Percentiles rank a stretch among this genome's conserved stretches.
Conservation (phyloP, 257 asterid species). For the Cinchona pubescens region DNA sequence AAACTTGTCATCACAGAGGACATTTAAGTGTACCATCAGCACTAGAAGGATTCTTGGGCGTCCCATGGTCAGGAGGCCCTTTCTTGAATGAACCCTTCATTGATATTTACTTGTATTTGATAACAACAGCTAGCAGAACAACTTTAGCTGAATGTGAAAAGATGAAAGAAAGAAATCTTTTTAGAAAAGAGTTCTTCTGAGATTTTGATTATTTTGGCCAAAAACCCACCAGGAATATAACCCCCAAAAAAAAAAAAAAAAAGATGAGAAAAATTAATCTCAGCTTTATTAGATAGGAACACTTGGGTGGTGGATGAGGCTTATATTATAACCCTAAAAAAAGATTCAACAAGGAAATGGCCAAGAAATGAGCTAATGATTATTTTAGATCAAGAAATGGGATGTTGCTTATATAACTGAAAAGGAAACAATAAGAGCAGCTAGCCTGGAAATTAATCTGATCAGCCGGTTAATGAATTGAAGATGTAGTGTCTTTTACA, state of each 20-base stretch:
- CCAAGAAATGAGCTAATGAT: too few relatives aligned
- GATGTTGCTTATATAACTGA: too few relatives aligned
- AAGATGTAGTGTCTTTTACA: too few relatives aligned
- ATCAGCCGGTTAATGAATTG: too few relatives aligned
- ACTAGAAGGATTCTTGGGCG: background rate
- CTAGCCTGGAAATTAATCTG: too few relatives aligned
- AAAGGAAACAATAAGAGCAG: too few relatives aligned
- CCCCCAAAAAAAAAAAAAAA: too few relatives aligned
- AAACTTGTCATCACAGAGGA: conserved; percentile 37
- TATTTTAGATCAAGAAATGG: too few relatives aligned
- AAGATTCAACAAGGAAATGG: too few relatives aligned
- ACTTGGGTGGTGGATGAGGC: background rate
- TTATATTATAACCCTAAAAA: conserved; percentile 9
- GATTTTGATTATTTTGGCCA: conserved; percentile 15
- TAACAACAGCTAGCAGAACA: conserved; percentile 19
- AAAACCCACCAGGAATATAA: background rate
- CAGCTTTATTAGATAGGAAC: background rate
- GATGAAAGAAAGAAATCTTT: background rate
- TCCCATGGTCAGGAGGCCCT: background rate
- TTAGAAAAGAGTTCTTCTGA: conserved; percentile 2
- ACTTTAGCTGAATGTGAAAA: background rate
- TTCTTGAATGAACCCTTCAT: conserved; percentile 24
- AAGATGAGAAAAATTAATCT: too few relatives aligned
- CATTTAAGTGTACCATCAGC: conserved; percentile 26
- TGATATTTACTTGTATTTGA: too few relatives aligned